These are phyloP conservation scores for Epichloe hybrida DNA, from an alignment of 2,329 filamentous ascomycete species.

Conservation along the genomic window DNA sequence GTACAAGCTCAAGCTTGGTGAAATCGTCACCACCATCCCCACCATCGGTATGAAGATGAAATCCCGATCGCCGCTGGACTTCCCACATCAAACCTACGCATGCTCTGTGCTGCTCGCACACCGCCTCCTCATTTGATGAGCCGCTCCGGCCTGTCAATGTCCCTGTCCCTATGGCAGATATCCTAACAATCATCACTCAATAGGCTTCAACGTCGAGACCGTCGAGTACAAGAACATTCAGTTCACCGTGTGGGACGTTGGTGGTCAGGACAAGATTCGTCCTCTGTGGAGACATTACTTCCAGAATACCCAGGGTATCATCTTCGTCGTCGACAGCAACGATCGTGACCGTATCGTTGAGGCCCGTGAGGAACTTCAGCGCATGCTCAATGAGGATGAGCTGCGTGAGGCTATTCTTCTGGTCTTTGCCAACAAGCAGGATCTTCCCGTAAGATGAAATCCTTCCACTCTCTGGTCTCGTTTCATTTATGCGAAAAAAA, in stretches of 20 bases:
- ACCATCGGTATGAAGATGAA: constrained; percentile 64
- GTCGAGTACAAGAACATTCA: constrained; percentile 99
- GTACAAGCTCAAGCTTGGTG: constrained; percentile 99
- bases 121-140: background rate
- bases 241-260: constrained; percentile 99
- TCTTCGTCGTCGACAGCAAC: constrained; percentile 99
- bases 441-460: constrained; percentile 67
- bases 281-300: constrained; percentile 99
- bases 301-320: constrained; percentile 98
- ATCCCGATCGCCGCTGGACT: constrained; percentile 2
- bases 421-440: constrained; percentile 99
- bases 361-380: constrained; percentile 88
- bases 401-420: constrained; percentile 92
- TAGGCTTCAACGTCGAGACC: constrained; percentile 98
- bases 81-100: background rate
- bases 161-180: background rate
- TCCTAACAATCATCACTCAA: constrained; percentile 8
- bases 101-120: background rate
- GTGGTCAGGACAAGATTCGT: constrained; percentile 99
- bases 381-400: constrained; percentile 98
- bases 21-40: constrained; percentile 97
- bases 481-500: too few species aligned
- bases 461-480: background rate
- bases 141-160: background rate
- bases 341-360: constrained; percentile 97